Base-by-base conservation (phyloP, 2,329 filamentous ascomycete species). In the Apiospora hydei region DNA sequence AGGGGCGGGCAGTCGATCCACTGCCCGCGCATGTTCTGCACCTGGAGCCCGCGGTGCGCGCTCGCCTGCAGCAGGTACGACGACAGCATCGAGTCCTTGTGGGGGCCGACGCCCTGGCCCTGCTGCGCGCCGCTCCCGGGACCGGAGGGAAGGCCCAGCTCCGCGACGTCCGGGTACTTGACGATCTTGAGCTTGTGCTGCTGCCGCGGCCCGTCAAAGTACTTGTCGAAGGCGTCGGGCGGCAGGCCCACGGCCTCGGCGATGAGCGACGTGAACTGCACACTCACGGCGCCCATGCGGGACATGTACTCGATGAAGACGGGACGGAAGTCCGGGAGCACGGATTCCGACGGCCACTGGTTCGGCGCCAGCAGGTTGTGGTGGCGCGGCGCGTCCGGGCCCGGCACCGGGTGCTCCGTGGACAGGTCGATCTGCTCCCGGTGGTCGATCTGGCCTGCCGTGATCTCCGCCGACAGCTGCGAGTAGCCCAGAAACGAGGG, bases 111-210 rank as follows among this genome's bases (percentile, higher is more conserved):
- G 76, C 85, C 90, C 76, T 91, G 90, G 46, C 86, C 86, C 38
- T 76, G 75, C 79, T 51, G 80, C 83, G 3, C 80, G 11, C n/a
- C 49, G 10, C 51, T 13, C 11, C 24, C 26, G n/a, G n/a, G n/a
- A n/a, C n/a, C n/a, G 24, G 13, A 3, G 46, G 2, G 3, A 38
- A 86, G 80, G 0, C 87, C 88, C 1, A 93, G 83, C 80, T 90
- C 87, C n/a, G 84, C 82, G 16, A 89, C 81, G 79, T 96, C 94
- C 0, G 94, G 94, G 79, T 96, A 97, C 84, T 93, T 94, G 73
- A 97, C 92, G 73, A 97, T 92, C 85, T 97, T 97, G 77, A 97
- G 87, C 85, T 97, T 97, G 84, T 97, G 94, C 71, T 96, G 94
- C 84, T 89, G 85, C 76, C 34, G 34, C 10, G 57, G 87, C 82